phyloP scores from a whole-genome alignment of 805 yeast species.

The Isabelozyma heimii region DNA sequence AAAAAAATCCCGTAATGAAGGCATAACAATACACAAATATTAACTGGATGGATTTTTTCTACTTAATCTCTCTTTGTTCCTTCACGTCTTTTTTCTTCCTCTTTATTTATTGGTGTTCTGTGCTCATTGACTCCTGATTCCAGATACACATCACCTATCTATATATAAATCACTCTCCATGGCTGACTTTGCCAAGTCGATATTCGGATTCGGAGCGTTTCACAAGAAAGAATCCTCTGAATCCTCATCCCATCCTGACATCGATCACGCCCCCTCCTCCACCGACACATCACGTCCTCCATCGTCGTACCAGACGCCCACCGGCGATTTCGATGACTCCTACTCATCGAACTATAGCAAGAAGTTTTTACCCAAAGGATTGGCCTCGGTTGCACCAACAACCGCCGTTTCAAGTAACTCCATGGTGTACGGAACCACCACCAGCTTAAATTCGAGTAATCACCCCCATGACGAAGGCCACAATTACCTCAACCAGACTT shows the following conservation, averaged over 20 bases:
- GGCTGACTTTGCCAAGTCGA: constrained; percentile 47
- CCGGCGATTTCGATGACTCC: neutral
- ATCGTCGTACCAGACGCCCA: neutral
- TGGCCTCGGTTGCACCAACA: constrained; percentile 52
- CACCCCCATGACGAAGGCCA: constrained; percentile 9
- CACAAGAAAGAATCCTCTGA: constrained; percentile 20
- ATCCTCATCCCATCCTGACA: constrained; percentile 1
- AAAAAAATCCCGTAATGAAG: neutral
- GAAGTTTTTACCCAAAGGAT: constrained; percentile 35
- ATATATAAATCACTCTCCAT: constrained; percentile 10
- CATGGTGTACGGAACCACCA: constrained; percentile 68
- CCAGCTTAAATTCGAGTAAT: constrained; percentile 11
- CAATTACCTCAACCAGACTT: neutral
- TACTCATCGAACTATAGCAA: constrained; percentile 1
- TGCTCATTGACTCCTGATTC: neutral
- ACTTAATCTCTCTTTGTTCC: neutral
- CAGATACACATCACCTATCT: neutral
- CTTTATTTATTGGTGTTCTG: constrained; percentile 1
- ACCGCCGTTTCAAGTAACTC: constrained; percentile 64
- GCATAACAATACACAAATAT: neutral
- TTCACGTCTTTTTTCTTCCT: neutral
- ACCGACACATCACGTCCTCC: neutral
- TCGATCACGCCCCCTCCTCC: neutral
- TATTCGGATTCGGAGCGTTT: constrained; percentile 39
- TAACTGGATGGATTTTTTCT: neutral